These are phyloP conservation scores for Platanthera guangdongensis DNA, from an alignment of 106 monocot species.

Conservation along the genomic window DNA sequence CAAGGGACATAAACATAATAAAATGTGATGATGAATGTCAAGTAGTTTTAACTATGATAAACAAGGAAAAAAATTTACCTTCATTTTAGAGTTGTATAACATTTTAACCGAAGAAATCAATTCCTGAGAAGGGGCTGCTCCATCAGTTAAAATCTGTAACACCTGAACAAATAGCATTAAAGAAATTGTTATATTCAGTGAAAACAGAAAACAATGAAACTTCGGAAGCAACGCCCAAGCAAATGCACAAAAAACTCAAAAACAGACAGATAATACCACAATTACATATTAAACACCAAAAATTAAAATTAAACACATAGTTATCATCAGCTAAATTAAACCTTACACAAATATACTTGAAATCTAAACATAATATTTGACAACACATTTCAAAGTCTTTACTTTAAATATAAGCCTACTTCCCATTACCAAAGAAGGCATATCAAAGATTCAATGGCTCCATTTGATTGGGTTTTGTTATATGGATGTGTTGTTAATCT, in stretches of 20 bases:
- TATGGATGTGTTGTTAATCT: no score
- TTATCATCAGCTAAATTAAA: not conserved
- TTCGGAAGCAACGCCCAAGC: not conserved
- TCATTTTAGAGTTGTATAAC: conserved; percentile 60
- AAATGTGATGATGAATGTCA: conserved; percentile 5
- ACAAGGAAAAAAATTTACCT: conserved; percentile 31
- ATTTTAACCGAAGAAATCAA: conserved; percentile 51
- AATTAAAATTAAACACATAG: not conserved
- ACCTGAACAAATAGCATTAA: conserved; percentile 41
- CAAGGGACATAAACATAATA: conserved; percentile 18
- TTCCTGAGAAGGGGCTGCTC: conserved; percentile 56
- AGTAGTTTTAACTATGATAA: not conserved
- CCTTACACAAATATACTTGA: not conserved
- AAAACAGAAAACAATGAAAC: not conserved
- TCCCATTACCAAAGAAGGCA: no score
- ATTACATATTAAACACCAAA: not conserved
- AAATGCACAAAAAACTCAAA: not conserved
- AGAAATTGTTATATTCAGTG: not conserved
- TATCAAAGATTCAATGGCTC: no score
- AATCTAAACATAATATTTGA: no score
- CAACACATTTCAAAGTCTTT: no score
- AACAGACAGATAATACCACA: not conserved
- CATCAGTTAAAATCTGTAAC: conserved; percentile 71
- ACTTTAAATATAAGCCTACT: no score
- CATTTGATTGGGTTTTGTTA: no score